Evolutionary conservation across 2,329 filamentous ascomycete genomes (phyloP), one percentile per base, ranked within the genome.

Genomic region (Penicillium sp.): DNA sequence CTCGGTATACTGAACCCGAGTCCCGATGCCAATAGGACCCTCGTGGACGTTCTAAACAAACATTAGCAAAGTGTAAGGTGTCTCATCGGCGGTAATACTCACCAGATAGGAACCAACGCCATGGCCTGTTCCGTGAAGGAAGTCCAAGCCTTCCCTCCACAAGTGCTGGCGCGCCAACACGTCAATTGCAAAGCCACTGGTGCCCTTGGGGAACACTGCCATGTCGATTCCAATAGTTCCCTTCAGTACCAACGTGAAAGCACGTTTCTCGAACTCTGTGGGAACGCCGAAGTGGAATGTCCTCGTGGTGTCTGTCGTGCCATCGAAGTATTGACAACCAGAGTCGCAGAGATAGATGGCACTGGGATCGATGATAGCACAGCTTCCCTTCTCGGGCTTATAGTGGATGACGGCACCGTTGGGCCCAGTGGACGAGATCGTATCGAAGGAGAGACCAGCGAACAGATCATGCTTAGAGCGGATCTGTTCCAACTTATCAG

Each of bases 361-460:
- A 6, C 82, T 81, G 0, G 88, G 88, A 58, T 98, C 88, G 59
- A 98, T 88, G 26, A 80, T 74, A 8, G 89, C 80, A 70, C 91
- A 97, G 55, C 77, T 84, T 19, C 86, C 88, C 48, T 79, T 82
- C 64, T 95, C 87, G 0, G 93, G 90, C 59, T 85, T 87, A 75
- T 98, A 98, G 67, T 98, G 93, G 51, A 98, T 98, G 12, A 98
- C 80, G 5, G 93, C 93, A 51, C 89, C 93, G 66, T 93, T 95
- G 2, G 91, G 74, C 3, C 93, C 93, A 0, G 89, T 96, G 0
- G 90, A 95, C 0, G 91, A 97, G 53, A 98, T 98, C 2, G 93
- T 97, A 58, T 89, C 83, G 64, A 98, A 98, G 0, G 90, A 96
- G 15, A 97, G 77, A 6, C 93, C 93, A 43, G 87, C 87, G 66